A percentile compares a stretch with the other conserved stretches of the same genome.
Conservation (phyloP, 768 basidiomycete genomes). For the Hericium alpestre region DNA sequence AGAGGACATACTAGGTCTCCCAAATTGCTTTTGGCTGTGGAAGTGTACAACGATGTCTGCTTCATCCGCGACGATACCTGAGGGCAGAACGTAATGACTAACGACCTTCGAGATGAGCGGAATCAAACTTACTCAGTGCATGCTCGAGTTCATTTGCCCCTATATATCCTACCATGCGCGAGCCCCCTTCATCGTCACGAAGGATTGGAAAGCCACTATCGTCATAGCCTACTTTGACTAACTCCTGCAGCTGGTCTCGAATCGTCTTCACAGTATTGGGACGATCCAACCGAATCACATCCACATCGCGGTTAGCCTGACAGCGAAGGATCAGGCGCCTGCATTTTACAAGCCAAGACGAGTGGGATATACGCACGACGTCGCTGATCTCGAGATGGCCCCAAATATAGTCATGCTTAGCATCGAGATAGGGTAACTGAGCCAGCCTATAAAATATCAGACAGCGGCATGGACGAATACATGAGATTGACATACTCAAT, state of each 20-base stretch:
- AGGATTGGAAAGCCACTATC: slow-evolving; percentile 86
- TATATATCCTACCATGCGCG: slow-evolving; percentile 80
- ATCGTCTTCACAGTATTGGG: slow-evolving; percentile 72
- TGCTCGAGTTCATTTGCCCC: slow-evolving; percentile 91
- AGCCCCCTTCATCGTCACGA: slow-evolving; percentile 36
- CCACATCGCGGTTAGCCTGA: slow-evolving; percentile 58
- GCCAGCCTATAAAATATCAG: slow-evolving; percentile 36
- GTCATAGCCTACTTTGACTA: slow-evolving; percentile 51
- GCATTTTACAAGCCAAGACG: neutral
- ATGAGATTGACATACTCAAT: slow-evolving; percentile 48
- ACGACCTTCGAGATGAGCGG: neutral
- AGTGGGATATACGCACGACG: slow-evolving; percentile 43
- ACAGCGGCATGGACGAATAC: neutral
- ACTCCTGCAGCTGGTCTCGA: slow-evolving; percentile 52
- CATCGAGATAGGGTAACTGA: slow-evolving; percentile 86
- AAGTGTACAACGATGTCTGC: slow-evolving; percentile 61
- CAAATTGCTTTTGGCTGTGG: slow-evolving; percentile 33
- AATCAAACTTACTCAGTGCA: slow-evolving; percentile 58
- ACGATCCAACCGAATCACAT: slow-evolving; percentile 61
- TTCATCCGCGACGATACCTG: slow-evolving; percentile 69
- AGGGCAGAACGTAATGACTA: neutral
- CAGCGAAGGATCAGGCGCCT: neutral
- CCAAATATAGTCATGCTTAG: slow-evolving; percentile 87
- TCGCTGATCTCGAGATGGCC: slow-evolving; percentile 64
- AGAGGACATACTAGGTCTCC: slow-evolving; percentile 27